Percentiles rank a stretch among this genome's conserved stretches.
Conservation (phyloP, 106 monocot genomes). For the Iris macrosiphon region DNA sequence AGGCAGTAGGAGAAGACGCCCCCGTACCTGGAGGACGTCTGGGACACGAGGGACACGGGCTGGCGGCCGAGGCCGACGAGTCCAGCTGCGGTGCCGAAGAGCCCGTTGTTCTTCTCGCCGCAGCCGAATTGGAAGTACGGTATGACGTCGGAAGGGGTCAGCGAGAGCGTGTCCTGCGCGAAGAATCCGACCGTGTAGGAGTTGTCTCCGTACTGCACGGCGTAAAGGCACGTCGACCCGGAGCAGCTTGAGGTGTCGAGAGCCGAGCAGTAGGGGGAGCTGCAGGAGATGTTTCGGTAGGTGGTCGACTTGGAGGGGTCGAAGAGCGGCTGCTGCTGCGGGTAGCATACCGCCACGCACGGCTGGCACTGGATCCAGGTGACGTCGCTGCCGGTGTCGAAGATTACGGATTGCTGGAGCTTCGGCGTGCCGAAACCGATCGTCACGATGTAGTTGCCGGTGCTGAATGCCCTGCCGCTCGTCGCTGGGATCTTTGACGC, state of each 20-base stretch:
- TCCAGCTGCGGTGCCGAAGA: slow-evolving; percentile 20
- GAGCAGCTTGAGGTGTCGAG: slow-evolving; percentile 10
- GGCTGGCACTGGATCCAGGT: slow-evolving; percentile 16
- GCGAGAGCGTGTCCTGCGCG: slow-evolving; percentile 15
- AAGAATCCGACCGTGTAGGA: slow-evolving; percentile 13
- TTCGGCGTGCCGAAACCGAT: slow-evolving; percentile 9
- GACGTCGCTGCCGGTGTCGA: slow-evolving; percentile 17
- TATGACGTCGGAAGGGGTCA: slow-evolving; percentile 12
- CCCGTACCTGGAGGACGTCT: slow-evolving; percentile 9
- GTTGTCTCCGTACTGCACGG: slow-evolving; percentile 21
- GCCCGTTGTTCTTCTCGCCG: slow-evolving; percentile 20
- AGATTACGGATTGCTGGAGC: slow-evolving; percentile 1
- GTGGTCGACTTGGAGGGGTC: slow-evolving; percentile 8
- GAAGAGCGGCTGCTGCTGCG: slow-evolving; percentile 6
- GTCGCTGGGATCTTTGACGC: slow-evolving; percentile 3
- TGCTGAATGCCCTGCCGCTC: slow-evolving; percentile 3
- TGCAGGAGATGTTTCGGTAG: slow-evolving; percentile 17
- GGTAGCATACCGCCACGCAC: slow-evolving; percentile 3
- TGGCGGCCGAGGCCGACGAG: slow-evolving; percentile 32
- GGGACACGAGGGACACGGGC: slow-evolving; percentile 19
- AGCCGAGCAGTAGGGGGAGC: slow-evolving; percentile 11
- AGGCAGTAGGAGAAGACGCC: slow-evolving; percentile 44
- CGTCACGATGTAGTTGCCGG: slow-evolving; percentile 14
- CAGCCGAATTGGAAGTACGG: slow-evolving; percentile 31
- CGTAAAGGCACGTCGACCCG: slow-evolving; percentile 22